Percentiles rank a stretch among this genome's conserved stretches.
Conservation (phyloP, 805 yeast genomes). For the Candida silvicultrix region DNA sequence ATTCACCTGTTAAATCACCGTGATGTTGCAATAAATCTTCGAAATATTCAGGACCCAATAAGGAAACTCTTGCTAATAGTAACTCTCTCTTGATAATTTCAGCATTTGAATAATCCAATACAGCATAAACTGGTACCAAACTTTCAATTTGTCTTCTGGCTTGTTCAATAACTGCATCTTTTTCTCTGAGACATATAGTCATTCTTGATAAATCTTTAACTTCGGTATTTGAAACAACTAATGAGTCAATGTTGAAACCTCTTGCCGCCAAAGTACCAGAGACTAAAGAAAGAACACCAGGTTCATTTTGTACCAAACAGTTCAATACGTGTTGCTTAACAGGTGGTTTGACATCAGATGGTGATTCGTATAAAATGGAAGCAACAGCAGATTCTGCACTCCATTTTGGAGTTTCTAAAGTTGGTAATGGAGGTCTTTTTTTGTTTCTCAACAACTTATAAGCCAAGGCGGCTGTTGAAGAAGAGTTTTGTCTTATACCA, state of each 20-base stretch:
- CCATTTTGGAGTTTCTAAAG: conserved; percentile 90
- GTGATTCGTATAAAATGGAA: conserved; percentile 91
- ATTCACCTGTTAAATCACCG: conserved; percentile 28
- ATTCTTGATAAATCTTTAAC: conserved; percentile 92
- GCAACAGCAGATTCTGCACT: conserved; percentile 96
- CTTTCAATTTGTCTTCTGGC: conserved; percentile 98
- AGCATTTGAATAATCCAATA: conserved; percentile 85
- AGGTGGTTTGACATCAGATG: conserved; percentile 45
- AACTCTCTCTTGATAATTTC: conserved; percentile 90
- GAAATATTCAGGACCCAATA: conserved; percentile 97
- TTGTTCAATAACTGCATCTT: conserved; percentile 94
- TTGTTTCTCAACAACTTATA: conserved; percentile 85
- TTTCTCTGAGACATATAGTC: conserved; percentile 94
- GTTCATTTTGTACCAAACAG: conserved; percentile 97
- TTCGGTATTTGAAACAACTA: conserved; percentile 95
- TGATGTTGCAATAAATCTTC: conserved; percentile 91
- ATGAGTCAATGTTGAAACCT: conserved; percentile 96
- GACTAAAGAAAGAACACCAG: conserved; percentile 91
- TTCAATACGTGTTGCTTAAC: conserved; percentile 84
- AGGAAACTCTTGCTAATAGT: conserved; percentile 83
- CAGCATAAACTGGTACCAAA: conserved; percentile 97
- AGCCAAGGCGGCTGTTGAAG: conserved; percentile 90
- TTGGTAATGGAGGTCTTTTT: conserved; percentile 86
- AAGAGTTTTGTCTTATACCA: conserved; percentile 44
- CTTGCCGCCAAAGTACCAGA: conserved; percentile 96